These are phyloP conservation scores for Juglanconis juglandina DNA, from an alignment of 2,329 filamentous ascomycete species.

Conservation along the genomic window DNA sequence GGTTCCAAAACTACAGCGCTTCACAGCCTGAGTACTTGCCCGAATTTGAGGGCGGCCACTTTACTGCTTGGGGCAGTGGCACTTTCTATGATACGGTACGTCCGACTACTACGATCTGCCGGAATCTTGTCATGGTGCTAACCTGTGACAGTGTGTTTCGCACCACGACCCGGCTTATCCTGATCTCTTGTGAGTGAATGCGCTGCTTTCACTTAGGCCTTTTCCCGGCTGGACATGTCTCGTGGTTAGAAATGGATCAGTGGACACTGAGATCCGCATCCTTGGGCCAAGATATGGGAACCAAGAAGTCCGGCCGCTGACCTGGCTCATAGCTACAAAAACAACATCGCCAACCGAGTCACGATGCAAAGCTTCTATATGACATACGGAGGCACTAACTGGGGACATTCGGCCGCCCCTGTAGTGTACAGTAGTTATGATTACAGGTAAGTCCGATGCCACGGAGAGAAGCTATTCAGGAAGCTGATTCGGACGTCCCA, in stretches of 20 bases:
- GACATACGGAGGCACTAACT: slow-evolving; percentile 53
- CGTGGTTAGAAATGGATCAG: no score
- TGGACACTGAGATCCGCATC: no score
- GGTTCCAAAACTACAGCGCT: slow-evolving; percentile 51
- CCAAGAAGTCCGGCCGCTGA: background rate
- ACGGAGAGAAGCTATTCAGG: background rate
- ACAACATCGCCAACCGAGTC: slow-evolving; percentile 48
- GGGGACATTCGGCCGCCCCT: slow-evolving; percentile 48
- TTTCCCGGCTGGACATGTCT: no score
- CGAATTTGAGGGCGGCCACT: slow-evolving; percentile 53
- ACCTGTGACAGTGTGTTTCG: slow-evolving; percentile 31
- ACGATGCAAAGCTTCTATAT: slow-evolving; percentile 51
- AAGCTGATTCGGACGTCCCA: slow-evolving; percentile 8
- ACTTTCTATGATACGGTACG: slow-evolving; percentile 44
- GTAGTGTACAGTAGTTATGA: slow-evolving; percentile 47
- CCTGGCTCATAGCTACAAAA: slow-evolving; percentile 39
- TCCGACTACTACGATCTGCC: background rate
- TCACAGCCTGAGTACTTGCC: slow-evolving; percentile 52
- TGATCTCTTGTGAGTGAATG: slow-evolving; percentile 40
- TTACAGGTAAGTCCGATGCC: slow-evolving; percentile 26
- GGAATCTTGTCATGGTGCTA: background rate
- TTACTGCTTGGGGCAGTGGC: slow-evolving; percentile 49
- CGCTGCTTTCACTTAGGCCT: background rate
- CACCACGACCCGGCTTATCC: slow-evolving; percentile 46
- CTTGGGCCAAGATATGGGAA: background rate